A percentile compares a stretch with the other conserved stretches of the same genome.
Evolutionary conservation across 768 basidiomycete genomes (phyloP).

Genomic region (Podaxis sp.): DNA sequence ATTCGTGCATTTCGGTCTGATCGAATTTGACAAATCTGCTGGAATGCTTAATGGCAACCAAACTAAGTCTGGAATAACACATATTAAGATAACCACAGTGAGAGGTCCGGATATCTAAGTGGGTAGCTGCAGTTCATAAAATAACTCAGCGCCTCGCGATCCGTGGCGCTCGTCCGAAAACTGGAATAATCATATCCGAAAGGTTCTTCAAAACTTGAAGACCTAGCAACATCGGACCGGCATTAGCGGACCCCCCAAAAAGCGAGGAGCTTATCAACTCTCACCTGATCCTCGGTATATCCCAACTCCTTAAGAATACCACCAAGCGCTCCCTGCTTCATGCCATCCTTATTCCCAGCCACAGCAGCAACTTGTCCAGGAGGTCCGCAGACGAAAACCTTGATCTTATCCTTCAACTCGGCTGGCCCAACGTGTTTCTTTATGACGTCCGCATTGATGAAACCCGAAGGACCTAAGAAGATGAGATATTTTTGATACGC

Average conservation of each 20-base stretch:
- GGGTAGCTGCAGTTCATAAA: not conserved
- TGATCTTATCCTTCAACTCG: constrained; percentile 70
- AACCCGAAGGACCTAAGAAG: constrained; percentile 64
- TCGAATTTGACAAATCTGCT: too few species aligned
- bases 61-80: too few species aligned
- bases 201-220: constrained; percentile 3
- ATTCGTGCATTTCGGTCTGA: too few species aligned
- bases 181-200: not conserved
- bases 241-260: not conserved
- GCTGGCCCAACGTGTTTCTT: constrained; percentile 69
- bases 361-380: constrained; percentile 88
- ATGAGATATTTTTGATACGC: not conserved
- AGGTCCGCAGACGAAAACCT: constrained; percentile 89
- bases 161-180: not conserved
- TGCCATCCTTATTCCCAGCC: constrained; percentile 86
- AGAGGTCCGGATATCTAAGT: not conserved
- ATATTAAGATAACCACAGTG: too few species aligned
- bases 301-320: constrained; percentile 88
- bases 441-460: constrained; percentile 69
- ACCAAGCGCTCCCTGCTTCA: constrained; percentile 78
- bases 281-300: constrained; percentile 83
- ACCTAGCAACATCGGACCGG: not conserved
- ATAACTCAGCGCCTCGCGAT: not conserved
- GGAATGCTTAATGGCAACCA: too few species aligned
- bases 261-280: not conserved